Base-by-base conservation (phyloP, 2,329 filamentous ascomycete genomes). In the Fusarium denticulatum region DNA sequence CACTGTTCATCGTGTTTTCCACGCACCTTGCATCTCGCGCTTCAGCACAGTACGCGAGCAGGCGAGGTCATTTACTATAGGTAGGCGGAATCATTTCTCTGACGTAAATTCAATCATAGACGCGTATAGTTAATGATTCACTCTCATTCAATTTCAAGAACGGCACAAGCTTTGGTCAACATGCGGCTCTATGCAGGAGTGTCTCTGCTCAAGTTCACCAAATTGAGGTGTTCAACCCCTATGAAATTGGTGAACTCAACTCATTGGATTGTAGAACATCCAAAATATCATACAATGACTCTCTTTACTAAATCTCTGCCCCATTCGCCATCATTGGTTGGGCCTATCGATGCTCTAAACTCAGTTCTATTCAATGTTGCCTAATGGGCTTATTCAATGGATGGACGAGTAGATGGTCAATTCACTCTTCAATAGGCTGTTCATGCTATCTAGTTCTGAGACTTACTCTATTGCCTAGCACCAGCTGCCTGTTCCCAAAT, bases 401-500 rank as follows among this genome's bases (percentile, higher is more conserved):
- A 22, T 10, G 36, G 28, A 24, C 18, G 60, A n/a, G 22, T 39
- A 13, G 18, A 45, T 42, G 20, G 18, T 14, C 37, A 30, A 28
- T 10, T 62, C 26, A 62, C 28, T 62, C 26, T 53, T 52, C 49
- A 22, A 42, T 26, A 40, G 37, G 49, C 18, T 26, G 34, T 46
- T 22, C 56, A 37, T 39, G 37, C 30, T 20, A n/a, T 16, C n/a
- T 34, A 14, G 16, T 24, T 18, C 13, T 56, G 7, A 18, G 26
- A n/a, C 14, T 30, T 30, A 12, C 30, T 67, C 37, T 73, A 73
- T 37, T 40, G 47, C 18, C 67, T n/a, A 43, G 71, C 55, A 20
- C 71, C 71, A 16, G 67, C 65, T 28, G 79, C 76, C 64, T 81
- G 78, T 61, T 83, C 80, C 82, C 83, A 85, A 36, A 85, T 82